phyloP scores from a whole-genome alignment of 495 filamentous ascomycete genomes.

The Penicillium antarcticum region DNA sequence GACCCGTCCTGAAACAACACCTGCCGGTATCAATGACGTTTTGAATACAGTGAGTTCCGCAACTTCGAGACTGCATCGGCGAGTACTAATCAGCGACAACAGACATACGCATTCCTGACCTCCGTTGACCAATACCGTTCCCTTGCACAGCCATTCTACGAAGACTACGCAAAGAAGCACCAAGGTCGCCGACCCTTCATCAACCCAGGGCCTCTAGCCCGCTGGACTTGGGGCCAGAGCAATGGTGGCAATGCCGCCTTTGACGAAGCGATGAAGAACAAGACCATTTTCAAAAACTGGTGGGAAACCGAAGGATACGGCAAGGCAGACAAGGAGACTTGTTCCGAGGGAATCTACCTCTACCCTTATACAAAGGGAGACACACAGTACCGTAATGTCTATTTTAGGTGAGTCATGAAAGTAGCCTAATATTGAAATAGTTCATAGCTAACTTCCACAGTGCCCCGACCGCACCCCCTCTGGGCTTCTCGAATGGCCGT shows the following conservation, averaged over 20 bases:
- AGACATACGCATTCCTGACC: conserved; percentile 50
- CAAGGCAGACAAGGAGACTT: conserved; percentile 31
- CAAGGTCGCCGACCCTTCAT: conserved; percentile 50
- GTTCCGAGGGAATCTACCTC: conserved; percentile 39
- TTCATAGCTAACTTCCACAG: not conserved
- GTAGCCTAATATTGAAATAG: too few species aligned
- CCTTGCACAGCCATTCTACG: conserved; percentile 49
- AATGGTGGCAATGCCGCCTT: conserved; percentile 33
- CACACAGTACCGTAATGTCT: conserved; percentile 33
- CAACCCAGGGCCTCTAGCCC: conserved; percentile 50
- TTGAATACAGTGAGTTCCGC: conserved; percentile 6
- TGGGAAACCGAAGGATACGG: conserved; percentile 45
- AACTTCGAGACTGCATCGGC: not conserved
- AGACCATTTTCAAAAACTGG: conserved; percentile 53
- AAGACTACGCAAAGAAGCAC: conserved; percentile 47
- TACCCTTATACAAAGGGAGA: conserved; percentile 25
- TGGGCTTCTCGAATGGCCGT: conserved; percentile 42
- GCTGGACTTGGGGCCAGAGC: conserved; percentile 54
- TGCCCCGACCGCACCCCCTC: conserved; percentile 22
- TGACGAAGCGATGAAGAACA: conserved; percentile 38
- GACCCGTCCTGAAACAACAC: conserved; percentile 29
- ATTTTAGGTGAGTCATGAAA: conserved; percentile 15
- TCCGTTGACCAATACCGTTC: conserved; percentile 49
- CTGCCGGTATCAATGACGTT: conserved; percentile 24
- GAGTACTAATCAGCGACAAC: not conserved